These are phyloP conservation scores for Liquidambar formosana DNA, from an alignment of 164 flowering plant species.

Conservation along the genomic window DNA sequence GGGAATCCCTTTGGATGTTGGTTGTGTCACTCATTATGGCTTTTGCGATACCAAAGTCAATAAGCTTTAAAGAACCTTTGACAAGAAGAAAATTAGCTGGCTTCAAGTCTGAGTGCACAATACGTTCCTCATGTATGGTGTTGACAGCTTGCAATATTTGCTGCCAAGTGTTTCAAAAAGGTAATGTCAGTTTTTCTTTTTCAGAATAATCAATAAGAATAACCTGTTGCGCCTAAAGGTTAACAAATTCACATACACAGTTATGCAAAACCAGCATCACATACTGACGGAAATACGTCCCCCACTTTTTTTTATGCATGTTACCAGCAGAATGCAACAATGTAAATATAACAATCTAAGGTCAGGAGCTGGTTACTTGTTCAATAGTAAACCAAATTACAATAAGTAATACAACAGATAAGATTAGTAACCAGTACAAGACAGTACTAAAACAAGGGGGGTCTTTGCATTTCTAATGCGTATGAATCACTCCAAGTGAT, in stretches of 20 bases:
- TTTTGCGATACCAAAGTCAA: conserved; percentile 98
- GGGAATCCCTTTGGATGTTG: conserved; percentile 95
- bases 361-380: neutral
- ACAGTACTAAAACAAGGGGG: neutral
- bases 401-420: neutral
- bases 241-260: too few relatives aligned
- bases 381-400: neutral
- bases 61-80: conserved; percentile 88
- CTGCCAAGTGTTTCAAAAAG: conserved; percentile 36
- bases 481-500: neutral
- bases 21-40: conserved; percentile 97
- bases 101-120: conserved; percentile 97
- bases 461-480: neutral
- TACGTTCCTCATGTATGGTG: conserved; percentile 96
- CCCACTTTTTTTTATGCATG: neutral
- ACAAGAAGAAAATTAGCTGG: conserved; percentile 99
- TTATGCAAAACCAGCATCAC: too few relatives aligned
- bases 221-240: neutral
- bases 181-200: conserved; percentile 10
- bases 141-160: conserved; percentile 97
- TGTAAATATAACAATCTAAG: neutral
- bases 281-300: neutral
- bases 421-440: neutral
- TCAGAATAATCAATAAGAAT: neutral
- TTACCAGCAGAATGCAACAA: neutral